Percentiles rank a stretch among this genome's conserved stretches.
Evolutionary conservation across 2,329 filamentous ascomycete genomes (phyloP).

Genomic region (Arthroderma sp.): DNA sequence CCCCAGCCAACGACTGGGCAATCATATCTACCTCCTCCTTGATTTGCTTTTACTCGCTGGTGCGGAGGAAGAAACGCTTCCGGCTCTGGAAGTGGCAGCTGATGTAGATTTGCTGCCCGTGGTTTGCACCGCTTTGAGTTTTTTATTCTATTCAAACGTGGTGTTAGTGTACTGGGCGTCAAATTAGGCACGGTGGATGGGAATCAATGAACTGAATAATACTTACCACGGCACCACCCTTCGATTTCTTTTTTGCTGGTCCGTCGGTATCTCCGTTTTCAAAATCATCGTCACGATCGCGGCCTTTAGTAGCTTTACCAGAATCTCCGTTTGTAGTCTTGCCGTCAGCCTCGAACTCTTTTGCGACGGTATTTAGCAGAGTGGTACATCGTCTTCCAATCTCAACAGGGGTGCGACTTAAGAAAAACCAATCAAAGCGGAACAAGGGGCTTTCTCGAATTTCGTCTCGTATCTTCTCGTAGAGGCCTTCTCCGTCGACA

Average conservation of each 20-base stretch:
- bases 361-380: constrained; percentile 80
- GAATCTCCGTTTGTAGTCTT: constrained; percentile 44
- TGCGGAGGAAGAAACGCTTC: constrained; percentile 67
- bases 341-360: constrained; percentile 65
- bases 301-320: constrained; percentile 48
- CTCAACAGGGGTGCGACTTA: constrained; percentile 85
- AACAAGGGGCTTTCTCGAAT: constrained; percentile 90
- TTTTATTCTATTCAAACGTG: constrained; percentile 61
- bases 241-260: constrained; percentile 89
- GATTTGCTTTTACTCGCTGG: constrained; percentile 18
- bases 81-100: constrained; percentile 66
- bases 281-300: constrained; percentile 56
- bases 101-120: constrained; percentile 60
- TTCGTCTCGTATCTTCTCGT: constrained; percentile 92
- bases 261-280: constrained; percentile 68
- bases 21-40: constrained; percentile 29
- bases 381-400: constrained; percentile 88
- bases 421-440: constrained; percentile 98
- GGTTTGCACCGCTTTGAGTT: constrained; percentile 75
- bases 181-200: constrained; percentile 1
- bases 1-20: too few relatives aligned
- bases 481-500: constrained; percentile 78
- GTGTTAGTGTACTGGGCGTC: constrained; percentile 9
- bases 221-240: constrained; percentile 75
- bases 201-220: neutral